Evolutionary conservation across 257 asterid genomes (phyloP), one percentile per base, ranked within the genome.

Genomic region (Nyctanthes arbortristis): DNA sequence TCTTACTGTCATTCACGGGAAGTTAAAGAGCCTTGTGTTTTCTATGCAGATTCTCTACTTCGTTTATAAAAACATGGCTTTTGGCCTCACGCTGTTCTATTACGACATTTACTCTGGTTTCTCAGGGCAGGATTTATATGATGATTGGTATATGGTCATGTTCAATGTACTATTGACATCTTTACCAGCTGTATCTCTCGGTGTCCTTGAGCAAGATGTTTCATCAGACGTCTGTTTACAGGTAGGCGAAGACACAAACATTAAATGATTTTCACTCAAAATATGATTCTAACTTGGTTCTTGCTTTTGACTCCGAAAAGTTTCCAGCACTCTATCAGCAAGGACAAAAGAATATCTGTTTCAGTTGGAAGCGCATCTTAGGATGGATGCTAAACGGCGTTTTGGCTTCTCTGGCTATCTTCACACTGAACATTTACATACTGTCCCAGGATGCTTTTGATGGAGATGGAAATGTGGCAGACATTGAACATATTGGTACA

Each of bases 141-240:
- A 88, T 30, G 93, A 88, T 71, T 86, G 92, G 96, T 84, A 84
- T 40, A 82, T 86, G 96, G 81, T 86, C 16, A 73, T 84, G 69
- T 88, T 86, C 85, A 88, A 88, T 66, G 93, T 88, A 20, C 76
- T 83, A 28, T 63, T 88, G 71, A 88, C 96, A 47, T 88, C 96
- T n/a, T 66, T 88, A 78, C 93, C 93, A 8, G 91, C 86, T 60
- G 65, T 88, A 32, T 70, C 96, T 29, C 80, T 88, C 0, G 96
- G 96, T 20, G 92, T 86, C 35, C 76, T 88, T 1, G 93, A 88
- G 65, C 90, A 88, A 61, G 93, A 88, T 61, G 89, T 84, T 61
- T 79, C 91, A 1, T 75, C 91, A 2, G 89, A 86, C 4, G 78
- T 86, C 9, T 88, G 93, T 72, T 59, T 88, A 31, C 80, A 84